These are phyloP conservation scores for Patellaria atrata DNA, from an alignment of 495 filamentous ascomycete species.

Conservation along the genomic window DNA sequence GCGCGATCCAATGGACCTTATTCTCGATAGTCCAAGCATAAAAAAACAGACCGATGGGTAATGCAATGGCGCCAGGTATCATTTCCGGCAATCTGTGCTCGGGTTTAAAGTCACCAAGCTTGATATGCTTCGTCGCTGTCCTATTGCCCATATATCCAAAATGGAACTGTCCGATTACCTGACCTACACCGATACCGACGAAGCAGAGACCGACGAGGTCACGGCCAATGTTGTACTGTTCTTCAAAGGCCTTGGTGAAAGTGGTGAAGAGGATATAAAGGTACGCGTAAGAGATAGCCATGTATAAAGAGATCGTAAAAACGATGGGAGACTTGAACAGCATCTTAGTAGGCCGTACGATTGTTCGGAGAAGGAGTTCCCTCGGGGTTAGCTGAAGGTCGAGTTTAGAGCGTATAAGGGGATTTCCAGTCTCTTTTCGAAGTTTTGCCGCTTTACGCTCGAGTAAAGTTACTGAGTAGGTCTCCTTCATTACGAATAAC, in stretches of 20 bases:
- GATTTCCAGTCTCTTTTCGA: constrained; percentile 22
- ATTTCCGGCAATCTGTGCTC: constrained; percentile 24
- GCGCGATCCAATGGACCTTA: constrained; percentile 22
- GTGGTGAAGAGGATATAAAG: constrained; percentile 71
- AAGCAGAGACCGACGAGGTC: constrained; percentile 23
- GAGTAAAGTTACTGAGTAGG: constrained; percentile 21
- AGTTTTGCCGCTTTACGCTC: constrained; percentile 21
- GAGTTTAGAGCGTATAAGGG: constrained; percentile 21
- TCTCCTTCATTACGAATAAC: constrained; percentile 20
- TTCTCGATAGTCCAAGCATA: constrained; percentile 25
- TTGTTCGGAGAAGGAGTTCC: constrained; percentile 29
- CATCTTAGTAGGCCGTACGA: constrained; percentile 38
- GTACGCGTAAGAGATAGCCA: constrained; percentile 61
- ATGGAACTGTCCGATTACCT: constrained; percentile 17
- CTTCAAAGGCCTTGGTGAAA: constrained; percentile 45
- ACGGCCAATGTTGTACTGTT: constrained; percentile 32
- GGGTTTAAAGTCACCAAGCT: constrained; percentile 16
- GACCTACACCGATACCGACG: constrained; percentile 23
- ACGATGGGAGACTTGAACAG: constrained; percentile 45
- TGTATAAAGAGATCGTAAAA: constrained; percentile 52
- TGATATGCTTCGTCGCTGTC: constrained; percentile 11
- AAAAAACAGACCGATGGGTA: constrained; percentile 24
- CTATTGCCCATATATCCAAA: constrained; percentile 18
- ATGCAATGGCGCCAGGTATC: constrained; percentile 14
- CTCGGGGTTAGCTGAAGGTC: constrained; percentile 22